Percentiles rank a stretch among this genome's conserved stretches.
Conservation (phyloP, 148 eudicot genomes). For the Vaccinium vitisidaea region DNA sequence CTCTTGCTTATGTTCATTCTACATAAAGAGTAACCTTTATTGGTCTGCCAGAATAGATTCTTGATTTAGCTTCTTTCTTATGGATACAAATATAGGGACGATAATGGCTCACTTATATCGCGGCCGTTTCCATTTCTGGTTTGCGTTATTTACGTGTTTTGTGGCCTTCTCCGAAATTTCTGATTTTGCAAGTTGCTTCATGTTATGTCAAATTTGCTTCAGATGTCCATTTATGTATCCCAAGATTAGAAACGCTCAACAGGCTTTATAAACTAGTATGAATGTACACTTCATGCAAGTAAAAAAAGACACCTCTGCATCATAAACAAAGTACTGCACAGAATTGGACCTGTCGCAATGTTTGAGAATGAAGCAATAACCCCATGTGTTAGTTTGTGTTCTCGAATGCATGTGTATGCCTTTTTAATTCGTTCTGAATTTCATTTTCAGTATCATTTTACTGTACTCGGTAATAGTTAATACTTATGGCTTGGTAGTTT, state of each 20-base stretch:
- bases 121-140: not conserved
- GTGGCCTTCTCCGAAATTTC: not conserved
- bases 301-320: not conserved
- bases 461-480: not conserved
- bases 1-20: not conserved
- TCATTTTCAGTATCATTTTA: not conserved
- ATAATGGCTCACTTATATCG: not conserved
- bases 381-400: not conserved
- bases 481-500: not conserved
- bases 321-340: not conserved
- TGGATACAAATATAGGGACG: not conserved
- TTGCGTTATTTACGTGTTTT: constrained; percentile 4
- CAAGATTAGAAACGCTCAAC: not conserved
- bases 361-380: not conserved
- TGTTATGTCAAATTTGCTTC: not conserved
- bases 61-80: not conserved
- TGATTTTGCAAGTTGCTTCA: not conserved
- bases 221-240: not conserved
- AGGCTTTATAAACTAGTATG: not conserved
- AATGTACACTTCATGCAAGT: not conserved
- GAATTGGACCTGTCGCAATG: not conserved
- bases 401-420: not conserved
- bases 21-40: not conserved
- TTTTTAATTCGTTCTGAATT: not conserved
- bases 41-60: not conserved